phyloP scores from a whole-genome alignment of 306 rosid species.

The Dalbergia cochinchinensis region DNA sequence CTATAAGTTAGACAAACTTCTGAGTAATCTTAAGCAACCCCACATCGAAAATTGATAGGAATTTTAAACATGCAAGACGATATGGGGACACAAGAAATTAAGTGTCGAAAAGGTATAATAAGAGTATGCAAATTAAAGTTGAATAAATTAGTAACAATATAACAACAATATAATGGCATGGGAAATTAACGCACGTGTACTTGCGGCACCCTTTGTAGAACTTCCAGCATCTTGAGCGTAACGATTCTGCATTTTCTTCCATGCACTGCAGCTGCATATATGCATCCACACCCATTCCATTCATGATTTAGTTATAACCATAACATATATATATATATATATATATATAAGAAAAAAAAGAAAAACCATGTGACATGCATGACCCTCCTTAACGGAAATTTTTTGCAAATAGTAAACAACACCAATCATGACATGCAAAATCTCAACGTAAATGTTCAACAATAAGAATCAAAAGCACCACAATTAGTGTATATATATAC shows the following conservation, averaged over 20 bases:
- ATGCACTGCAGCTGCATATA: conserved; percentile 74
- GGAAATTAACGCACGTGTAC: conserved; percentile 75
- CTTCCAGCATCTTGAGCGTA: conserved; percentile 81
- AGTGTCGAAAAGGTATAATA: not conserved
- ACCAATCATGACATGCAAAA: conserved; percentile 35
- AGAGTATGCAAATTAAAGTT: conserved; percentile 2
- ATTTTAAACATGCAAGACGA: not conserved
- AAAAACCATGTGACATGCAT: not conserved
- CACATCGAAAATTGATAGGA: not conserved
- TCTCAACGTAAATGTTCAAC: not conserved
- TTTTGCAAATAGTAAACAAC: conserved; percentile 2
- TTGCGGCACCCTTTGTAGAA: conserved; percentile 94
- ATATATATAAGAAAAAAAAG: not conserved
- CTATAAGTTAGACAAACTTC: not conserved
- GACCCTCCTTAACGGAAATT: not conserved
- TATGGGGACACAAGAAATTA: not conserved
- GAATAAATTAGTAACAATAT: not conserved
- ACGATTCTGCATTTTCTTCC: conserved; percentile 90
- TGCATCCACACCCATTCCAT: conserved; percentile 23
- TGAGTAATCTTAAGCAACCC: not conserved
- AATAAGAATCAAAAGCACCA: not conserved
- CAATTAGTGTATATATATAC: not conserved
- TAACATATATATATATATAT: not conserved
- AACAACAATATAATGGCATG: conserved; percentile 6
- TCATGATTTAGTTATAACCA: conserved; percentile 19